phyloP scores from a whole-genome alignment of 805 yeast species.

The Ogataea zsoltii region DNA sequence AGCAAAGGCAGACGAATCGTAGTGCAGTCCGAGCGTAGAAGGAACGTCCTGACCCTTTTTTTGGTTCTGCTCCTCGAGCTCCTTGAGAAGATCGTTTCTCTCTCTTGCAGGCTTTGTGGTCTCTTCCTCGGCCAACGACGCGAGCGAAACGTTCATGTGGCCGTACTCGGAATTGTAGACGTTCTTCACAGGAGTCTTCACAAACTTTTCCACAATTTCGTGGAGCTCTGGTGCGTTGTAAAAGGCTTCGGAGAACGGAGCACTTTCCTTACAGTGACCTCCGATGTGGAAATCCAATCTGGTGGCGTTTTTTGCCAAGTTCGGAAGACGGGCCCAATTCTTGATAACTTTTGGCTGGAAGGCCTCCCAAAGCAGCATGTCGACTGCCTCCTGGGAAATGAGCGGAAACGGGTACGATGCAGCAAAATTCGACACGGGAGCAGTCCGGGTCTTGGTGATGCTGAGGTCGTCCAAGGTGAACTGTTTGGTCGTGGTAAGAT shows the following conservation, averaged over 20 bases:
- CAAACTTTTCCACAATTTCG: constrained; percentile 48
- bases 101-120: constrained; percentile 9
- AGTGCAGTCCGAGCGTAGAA: constrained; percentile 48
- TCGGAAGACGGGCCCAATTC: constrained; percentile 42
- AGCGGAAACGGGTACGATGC: constrained; percentile 60
- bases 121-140: constrained; percentile 24
- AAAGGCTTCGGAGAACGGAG: constrained; percentile 50
- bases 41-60: constrained; percentile 40
- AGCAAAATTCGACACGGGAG: constrained; percentile 36
- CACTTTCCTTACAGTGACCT: constrained; percentile 42
- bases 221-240: constrained; percentile 53
- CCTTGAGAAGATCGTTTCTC: constrained; percentile 18
- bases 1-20: constrained; percentile 48
- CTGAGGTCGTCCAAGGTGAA: constrained; percentile 39
- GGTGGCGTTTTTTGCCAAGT: constrained; percentile 31
- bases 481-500: constrained; percentile 37
- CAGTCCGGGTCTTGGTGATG: constrained; percentile 33
- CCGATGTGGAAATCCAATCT: constrained; percentile 47
- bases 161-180: constrained; percentile 55
- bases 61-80: constrained; percentile 17
- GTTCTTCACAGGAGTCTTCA: constrained; percentile 47
- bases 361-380: constrained; percentile 54
- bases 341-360: constrained; percentile 43
- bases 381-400: constrained; percentile 57
- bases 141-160: constrained; percentile 48